Evolutionary conservation across 176 grass and related monocot genomes (phyloP), one percentile per base, ranked within the genome.

Genomic region (Cenchrus americanus): DNA sequence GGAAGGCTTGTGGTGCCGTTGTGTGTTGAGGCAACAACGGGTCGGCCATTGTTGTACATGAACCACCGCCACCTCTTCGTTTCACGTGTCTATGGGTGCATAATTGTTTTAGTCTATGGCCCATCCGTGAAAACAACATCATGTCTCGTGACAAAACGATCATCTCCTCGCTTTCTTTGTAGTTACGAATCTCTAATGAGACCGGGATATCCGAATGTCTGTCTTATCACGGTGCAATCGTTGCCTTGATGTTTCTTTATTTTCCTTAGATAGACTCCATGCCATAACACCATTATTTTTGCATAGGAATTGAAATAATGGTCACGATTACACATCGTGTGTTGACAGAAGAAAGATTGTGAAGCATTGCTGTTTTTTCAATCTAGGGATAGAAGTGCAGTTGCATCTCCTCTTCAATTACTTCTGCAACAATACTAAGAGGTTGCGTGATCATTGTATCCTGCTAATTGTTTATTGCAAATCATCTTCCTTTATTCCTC

Each of bases 61-160:
- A 86, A 89, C 50, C 27, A 86, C 53, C 65, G 55, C 37, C 22
- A 52, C 30, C 0, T 17, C 17, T 32, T 66, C 76, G 11, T n/a
- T 60, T 6, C 57, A 57, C 79, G 49, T 76, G 63, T 49, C 48
- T 50, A 83, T 86, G 78, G 79, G 83, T 67, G 83, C 81, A 84
- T 80, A 84, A 80, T 69, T 90, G 49, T 86, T 90, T 90, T 86
- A 66, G 58, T 15, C 10, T 82, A 83, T 86, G 78, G 62, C 79
- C 76, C 79, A 90, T 82, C 22, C 43, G 68, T 51, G 41, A 12
- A 51, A 27, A 64, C 48, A 40, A 59, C 4, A 9, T 18, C 4
- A 32, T 19, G 26, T 8, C 68, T 78, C 41, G 22, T 22, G 30
- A 21, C 18, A 40, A 27, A 27, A 34, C 63, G 30, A 5, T 24